These are phyloP conservation scores for Insectozyma bohioensis DNA, from an alignment of 1,139 yeast species.

Conservation along the genomic window DNA sequence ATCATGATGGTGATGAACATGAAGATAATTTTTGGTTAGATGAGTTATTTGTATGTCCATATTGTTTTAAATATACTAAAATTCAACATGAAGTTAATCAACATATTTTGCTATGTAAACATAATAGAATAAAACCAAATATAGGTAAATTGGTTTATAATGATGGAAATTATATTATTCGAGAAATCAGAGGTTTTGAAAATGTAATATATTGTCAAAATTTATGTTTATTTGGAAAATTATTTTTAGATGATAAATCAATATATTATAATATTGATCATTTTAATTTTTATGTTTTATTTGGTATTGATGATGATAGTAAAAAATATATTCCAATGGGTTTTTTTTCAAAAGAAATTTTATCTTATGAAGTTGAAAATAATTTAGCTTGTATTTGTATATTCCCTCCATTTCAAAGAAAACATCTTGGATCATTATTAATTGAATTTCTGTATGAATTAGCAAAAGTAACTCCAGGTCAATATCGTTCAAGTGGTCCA, in stretches of 20 bases:
- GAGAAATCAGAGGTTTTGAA: conserved; percentile 64
- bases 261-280: conserved; percentile 76
- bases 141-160: conserved; percentile 71
- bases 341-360: conserved; percentile 83
- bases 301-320: conserved; percentile 38
- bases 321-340: conserved; percentile 66
- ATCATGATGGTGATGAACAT: conserved; percentile 1
- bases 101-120: conserved; percentile 50
- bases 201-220: conserved; percentile 76
- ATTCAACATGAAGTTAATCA: conserved; percentile 30
- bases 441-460: conserved; percentile 82
- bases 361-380: conserved; percentile 76
- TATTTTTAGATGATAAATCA: conserved; percentile 89
- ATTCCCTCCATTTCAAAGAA: conserved; percentile 88
- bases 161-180: conserved; percentile 52
- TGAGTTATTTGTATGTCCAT: conserved; percentile 68
- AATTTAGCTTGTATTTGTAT: conserved; percentile 89
- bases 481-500: conserved; percentile 77
- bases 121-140: conserved; percentile 32
- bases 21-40: conserved; percentile 50
- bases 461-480: conserved; percentile 52
- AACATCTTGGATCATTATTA: conserved; percentile 71
- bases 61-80: conserved; percentile 79
- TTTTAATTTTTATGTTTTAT: conserved; percentile 77
- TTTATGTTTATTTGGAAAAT: conserved; percentile 78